phyloP scores from a whole-genome alignment of 768 basidiomycete genomes.

The Boletus speciosus region DNA sequence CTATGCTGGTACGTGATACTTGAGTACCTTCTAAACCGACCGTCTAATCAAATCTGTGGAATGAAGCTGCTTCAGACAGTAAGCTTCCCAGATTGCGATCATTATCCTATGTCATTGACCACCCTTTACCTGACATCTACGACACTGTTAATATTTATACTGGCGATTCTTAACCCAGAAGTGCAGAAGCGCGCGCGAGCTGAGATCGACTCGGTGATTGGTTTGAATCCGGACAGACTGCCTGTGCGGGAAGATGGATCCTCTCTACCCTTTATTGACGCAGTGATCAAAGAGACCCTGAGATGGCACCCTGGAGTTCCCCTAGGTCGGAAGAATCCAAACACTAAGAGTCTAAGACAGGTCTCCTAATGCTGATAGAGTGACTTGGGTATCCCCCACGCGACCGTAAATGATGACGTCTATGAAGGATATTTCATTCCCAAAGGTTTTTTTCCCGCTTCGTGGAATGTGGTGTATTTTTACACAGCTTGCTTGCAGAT shows the following conservation, averaged over 20 bases:
- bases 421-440: conserved; percentile 49
- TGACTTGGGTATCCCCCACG: conserved; percentile 21
- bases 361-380: too few species aligned
- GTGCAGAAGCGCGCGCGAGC: conserved; percentile 12
- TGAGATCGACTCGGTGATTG: conserved; percentile 13
- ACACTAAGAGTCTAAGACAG: too few species aligned
- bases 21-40: not conserved
- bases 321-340: conserved; percentile 5
- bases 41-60: not conserved
- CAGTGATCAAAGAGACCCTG: conserved; percentile 8
- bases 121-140: not conserved
- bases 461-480: not conserved
- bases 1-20: conserved; percentile 4
- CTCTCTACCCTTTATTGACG: conserved; percentile 3
- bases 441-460: conserved; percentile 11
- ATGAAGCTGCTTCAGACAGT: conserved; percentile 12
- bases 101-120: not conserved
- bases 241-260: conserved; percentile 13
- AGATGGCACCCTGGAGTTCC: not conserved
- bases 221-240: conserved; percentile 4
- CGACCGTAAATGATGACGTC: conserved; percentile 34
- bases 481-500: not conserved
- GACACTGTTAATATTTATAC: not conserved
- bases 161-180: not conserved
- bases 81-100: not conserved